phyloP scores from a whole-genome alignment of 768 basidiomycete species.

The Lactifluus pinguis region DNA sequence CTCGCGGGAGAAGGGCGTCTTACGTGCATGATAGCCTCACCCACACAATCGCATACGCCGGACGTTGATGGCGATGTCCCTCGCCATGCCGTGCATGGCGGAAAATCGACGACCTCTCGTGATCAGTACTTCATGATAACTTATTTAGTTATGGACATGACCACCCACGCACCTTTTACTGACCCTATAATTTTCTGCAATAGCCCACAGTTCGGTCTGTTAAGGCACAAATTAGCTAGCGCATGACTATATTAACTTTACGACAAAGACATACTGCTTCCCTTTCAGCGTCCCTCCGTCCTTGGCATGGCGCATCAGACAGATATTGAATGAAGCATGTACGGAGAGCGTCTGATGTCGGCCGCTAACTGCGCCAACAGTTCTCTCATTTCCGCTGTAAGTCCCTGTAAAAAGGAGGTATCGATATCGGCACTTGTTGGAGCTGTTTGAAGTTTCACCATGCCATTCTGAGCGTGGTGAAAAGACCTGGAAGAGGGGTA shows the following conservation, averaged over 20 bases:
- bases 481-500: slow-evolving; percentile 5
- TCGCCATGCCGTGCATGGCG: slow-evolving; percentile 17
- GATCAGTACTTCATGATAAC: slow-evolving; percentile 14
- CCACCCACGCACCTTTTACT: slow-evolving; percentile 5
- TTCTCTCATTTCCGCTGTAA: slow-evolving; percentile 11
- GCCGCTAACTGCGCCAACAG: slow-evolving; percentile 1
- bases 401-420: not conserved
- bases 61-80: slow-evolving; percentile 7
- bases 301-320: slow-evolving; percentile 2
- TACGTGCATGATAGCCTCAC: slow-evolving; percentile 16
- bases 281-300: not conserved
- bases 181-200: not conserved
- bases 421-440: slow-evolving; percentile 3
- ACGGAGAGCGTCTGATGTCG: not conserved
- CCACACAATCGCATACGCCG: not conserved
- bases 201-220: not conserved
- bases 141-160: slow-evolving; percentile 11
- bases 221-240: not conserved
- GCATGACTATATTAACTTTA: not conserved
- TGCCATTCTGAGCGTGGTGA: not conserved
- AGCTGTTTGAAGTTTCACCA: not conserved
- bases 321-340: not conserved
- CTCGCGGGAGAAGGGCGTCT: slow-evolving; percentile 15
- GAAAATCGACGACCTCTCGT: slow-evolving; percentile 16
- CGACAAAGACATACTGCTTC: slow-evolving; percentile 1